Evolutionary conservation across 805 yeast species (phyloP).

Genomic region (Saccharomycopsis synnaedendra): DNA sequence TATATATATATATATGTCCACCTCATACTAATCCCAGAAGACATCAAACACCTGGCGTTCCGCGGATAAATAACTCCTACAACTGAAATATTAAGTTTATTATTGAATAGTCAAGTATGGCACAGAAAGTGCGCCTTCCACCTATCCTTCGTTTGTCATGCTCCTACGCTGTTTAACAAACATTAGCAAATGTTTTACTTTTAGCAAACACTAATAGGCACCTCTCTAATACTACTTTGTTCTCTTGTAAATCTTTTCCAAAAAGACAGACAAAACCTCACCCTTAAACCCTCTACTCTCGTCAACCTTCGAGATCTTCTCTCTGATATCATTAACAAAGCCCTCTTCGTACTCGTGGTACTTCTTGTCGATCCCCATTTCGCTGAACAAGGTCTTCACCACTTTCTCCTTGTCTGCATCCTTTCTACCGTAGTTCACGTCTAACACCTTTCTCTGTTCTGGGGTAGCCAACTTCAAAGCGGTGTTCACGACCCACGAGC

Average conservation of each 20-base stretch:
- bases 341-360: constrained; percentile 79
- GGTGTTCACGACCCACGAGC: constrained; percentile 94
- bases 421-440: constrained; percentile 84
- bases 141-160: too few species aligned
- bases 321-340: constrained; percentile 50
- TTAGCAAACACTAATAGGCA: too few species aligned
- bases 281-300: constrained; percentile 90
- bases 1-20: too few species aligned
- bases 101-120: too few species aligned
- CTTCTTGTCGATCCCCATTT: constrained; percentile 56
- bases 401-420: constrained; percentile 46
- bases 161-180: too few species aligned
- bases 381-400: constrained; percentile 61
- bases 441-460: constrained; percentile 74
- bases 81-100: too few species aligned
- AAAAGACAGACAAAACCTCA: constrained; percentile 74
- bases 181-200: too few species aligned
- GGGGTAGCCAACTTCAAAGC: constrained; percentile 71
- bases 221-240: constrained; percentile 40
- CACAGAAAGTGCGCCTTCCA: too few species aligned
- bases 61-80: too few species aligned
- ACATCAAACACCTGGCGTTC: too few species aligned
- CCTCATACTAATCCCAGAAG: too few species aligned
- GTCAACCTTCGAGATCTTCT: constrained; percentile 60
- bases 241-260: constrained; percentile 89